Conservation (phyloP, 116 monocot genomes). For the Zostera marina region DNA sequence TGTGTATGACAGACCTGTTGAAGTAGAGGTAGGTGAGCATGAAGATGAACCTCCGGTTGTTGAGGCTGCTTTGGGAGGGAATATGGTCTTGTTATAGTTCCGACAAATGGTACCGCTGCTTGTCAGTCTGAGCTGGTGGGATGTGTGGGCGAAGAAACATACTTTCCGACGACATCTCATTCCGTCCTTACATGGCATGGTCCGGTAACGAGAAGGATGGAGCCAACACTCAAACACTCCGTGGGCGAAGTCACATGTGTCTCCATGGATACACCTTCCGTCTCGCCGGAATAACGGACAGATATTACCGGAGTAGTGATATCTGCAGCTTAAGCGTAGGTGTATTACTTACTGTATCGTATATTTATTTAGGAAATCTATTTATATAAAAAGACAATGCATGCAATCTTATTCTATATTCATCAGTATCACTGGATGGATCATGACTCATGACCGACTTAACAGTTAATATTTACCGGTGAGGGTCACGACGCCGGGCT, state of each 20-base stretch:
- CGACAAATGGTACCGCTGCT: not conserved
- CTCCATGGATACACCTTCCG: constrained; percentile 24
- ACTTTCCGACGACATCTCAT: constrained; percentile 30
- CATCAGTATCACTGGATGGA: no score
- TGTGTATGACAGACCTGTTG: not conserved
- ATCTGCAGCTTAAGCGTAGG: not conserved
- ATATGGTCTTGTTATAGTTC: not conserved
- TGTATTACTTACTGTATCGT: no score
- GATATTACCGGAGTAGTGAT: constrained; percentile 24
- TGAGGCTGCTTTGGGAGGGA: not conserved
- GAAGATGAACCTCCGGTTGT: not conserved
- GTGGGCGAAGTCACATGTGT: constrained; percentile 43
- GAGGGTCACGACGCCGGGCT: constrained; percentile 35
- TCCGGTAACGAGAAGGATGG: constrained; percentile 48
- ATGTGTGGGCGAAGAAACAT: constrained; percentile 60
- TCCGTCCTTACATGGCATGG: constrained; percentile 58
- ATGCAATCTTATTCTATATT: not conserved
- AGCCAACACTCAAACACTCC: constrained; percentile 69
- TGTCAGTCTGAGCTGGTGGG: constrained; percentile 20
- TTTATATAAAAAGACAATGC: not conserved
- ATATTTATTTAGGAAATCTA: no score
- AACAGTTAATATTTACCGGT: constrained; percentile 1
- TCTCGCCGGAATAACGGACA: constrained; percentile 32
- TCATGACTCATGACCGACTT: not conserved
- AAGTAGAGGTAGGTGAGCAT: not conserved